Evolutionary conservation across 805 yeast species (phyloP), one percentile per base, ranked within the genome.

Genomic region (Isabelozyma rhagii): DNA sequence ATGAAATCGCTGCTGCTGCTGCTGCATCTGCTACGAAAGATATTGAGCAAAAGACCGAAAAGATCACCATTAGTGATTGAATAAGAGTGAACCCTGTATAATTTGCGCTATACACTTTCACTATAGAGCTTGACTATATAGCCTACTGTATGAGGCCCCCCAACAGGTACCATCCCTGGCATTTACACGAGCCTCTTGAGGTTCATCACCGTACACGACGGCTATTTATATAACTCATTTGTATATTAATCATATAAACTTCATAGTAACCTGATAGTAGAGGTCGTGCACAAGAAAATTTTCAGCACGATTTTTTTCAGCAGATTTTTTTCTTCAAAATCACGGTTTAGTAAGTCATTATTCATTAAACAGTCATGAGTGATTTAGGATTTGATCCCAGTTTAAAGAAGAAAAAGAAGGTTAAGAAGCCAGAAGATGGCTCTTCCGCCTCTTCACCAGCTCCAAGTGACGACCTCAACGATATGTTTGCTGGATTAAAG

Each of bases 331-430:
- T 31, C n/a, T 31, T 31, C 36, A 10, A 4, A n/a, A 41, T 14
- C 36, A 31, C 10, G 5, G 36, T 4, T 13, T 10, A 10, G 10
- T 31, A 13, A 31, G n/a, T 31, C 36, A 31, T 31, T 31, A 31
- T 9, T 31, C 36, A 31, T 31, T 31, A 31, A 31, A 9, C 36
- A 31, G 10, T 31, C 15, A 74, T 74, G 79, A 67, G 74, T 58
- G 83, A 67, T 46, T 71, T 80, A 60, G 92, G 89, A 51, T 85
- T 87, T 66, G 94, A 87, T 67, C 89, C 90, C 49, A 69, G 83
- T 41, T 74, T 85, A 66, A 84, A 85, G 72, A 87, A 87, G 76
- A 87, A 87, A 80, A 87, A 87, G 89, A 85, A 86, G 83, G 53
- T 66, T 42, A 75, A 69, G 57, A 70, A 69, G 71, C 50, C 62